A percentile compares a stretch with the other conserved stretches of the same genome.
Evolutionary conservation across 441 rosid genomes (phyloP).

Genomic region (Capsella rubella): DNA sequence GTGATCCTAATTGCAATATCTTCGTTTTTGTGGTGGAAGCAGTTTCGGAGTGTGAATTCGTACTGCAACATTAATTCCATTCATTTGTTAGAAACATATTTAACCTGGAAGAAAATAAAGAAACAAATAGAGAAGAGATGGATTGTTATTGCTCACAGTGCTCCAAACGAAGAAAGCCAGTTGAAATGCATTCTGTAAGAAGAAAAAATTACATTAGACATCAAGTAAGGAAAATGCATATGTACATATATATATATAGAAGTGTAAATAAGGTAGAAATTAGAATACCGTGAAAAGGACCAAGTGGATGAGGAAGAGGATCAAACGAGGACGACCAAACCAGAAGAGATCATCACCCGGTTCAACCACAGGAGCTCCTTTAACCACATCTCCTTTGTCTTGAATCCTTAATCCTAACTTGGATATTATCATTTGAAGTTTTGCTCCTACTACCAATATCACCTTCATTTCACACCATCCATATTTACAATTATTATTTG

Average conservation of each 20-base stretch:
- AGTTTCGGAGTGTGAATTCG: conserved; percentile 52
- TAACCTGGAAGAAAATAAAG: not conserved
- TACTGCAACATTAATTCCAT: conserved; percentile 49
- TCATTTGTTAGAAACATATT: not conserved
- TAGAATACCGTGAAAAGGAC: conserved; percentile 89
- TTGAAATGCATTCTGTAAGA: conserved; percentile 72
- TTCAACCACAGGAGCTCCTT: conserved; percentile 90
- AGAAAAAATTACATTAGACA: not conserved
- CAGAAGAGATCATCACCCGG: conserved; percentile 94
- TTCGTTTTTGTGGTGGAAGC: conserved; percentile 65
- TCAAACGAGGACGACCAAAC: conserved; percentile 85
- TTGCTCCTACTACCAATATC: conserved; percentile 76
- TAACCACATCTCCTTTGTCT: conserved; percentile 89
- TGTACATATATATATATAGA: no score
- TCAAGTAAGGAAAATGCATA: not conserved
- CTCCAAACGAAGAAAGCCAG: conserved; percentile 89
- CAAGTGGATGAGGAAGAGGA: conserved; percentile 84
- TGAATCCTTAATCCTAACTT: conserved; percentile 80
- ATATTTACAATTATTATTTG: conserved; percentile 1
- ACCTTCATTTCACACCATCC: conserved; percentile 52
- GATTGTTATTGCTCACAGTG: conserved; percentile 38
- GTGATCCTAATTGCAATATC: conserved; percentile 71
- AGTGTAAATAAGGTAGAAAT: not conserved
- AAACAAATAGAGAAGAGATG: not conserved
- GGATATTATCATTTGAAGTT: conserved; percentile 86